Conservation (phyloP, 2,329 filamentous ascomycete genomes). For the Podosphaera xanthii region DNA sequence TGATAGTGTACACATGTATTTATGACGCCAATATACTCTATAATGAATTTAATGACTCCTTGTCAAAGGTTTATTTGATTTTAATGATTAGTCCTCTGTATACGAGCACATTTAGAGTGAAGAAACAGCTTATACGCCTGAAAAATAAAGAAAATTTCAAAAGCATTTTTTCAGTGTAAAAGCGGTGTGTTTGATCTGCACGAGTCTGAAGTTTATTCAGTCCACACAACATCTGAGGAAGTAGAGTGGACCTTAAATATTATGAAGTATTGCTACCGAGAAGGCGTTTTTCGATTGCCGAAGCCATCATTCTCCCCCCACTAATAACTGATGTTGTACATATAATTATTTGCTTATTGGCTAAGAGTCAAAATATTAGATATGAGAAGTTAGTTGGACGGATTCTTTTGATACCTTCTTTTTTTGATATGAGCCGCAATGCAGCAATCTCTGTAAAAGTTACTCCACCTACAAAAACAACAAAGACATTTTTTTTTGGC, state of each 20-base stretch:
- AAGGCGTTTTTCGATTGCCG: constrained; percentile 44
- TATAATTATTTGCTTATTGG: constrained; percentile 64
- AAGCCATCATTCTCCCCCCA: constrained; percentile 73
- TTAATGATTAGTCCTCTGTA: too few species aligned
- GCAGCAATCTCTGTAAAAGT: constrained; percentile 94
- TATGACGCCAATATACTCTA: too few species aligned
- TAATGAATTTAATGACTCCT: too few species aligned
- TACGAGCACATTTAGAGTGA: too few species aligned
- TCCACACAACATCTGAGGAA: too few species aligned
- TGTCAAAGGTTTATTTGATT: too few species aligned
- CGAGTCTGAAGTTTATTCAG: too few species aligned
- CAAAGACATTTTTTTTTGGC: constrained; percentile 65
- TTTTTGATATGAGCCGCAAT: constrained; percentile 65
- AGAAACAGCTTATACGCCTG: too few species aligned
- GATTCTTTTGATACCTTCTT: constrained; percentile 30
- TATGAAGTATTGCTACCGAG: constrained; percentile 11
- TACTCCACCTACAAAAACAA: constrained; percentile 95
- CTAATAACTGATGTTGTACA: constrained; percentile 82
- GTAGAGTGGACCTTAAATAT: constrained; percentile 6
- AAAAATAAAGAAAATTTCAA: too few species aligned
- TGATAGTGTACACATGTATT: too few species aligned
- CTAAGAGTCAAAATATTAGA: constrained; percentile 18
- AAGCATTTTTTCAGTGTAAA: too few species aligned
- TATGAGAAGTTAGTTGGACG: background rate
- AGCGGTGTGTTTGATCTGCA: too few species aligned